These are phyloP conservation scores for Spizellomyces punctatus DNA, from an alignment of 192 early-diverging fungal species.

Conservation along the genomic window DNA sequence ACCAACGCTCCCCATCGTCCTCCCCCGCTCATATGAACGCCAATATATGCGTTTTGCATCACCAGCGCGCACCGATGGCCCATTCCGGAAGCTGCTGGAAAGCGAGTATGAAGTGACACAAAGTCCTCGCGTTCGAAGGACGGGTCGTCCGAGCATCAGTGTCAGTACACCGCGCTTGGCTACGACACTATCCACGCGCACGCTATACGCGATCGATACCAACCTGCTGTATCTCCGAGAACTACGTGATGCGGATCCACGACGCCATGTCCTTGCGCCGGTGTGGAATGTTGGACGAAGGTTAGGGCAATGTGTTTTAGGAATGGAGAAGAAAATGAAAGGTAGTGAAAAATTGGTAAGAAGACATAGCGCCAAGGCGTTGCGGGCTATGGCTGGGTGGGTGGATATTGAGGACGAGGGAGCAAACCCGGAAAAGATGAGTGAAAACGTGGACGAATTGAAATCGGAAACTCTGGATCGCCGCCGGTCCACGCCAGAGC, in stretches of 20 bases:
- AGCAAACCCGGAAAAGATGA: too few species aligned
- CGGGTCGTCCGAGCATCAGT: too few species aligned
- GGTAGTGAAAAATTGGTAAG: background rate
- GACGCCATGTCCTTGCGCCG: slow-evolving; percentile 17
- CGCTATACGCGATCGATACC: background rate
- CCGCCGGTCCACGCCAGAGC: too few species aligned
- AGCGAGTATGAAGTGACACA: background rate
- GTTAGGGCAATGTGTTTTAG: background rate
- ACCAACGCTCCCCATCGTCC: background rate
- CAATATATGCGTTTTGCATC: slow-evolving; percentile 34
- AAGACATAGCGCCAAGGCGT: background rate
- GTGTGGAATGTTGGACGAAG: slow-evolving; percentile 4
- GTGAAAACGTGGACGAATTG: too few species aligned
- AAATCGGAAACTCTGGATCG: too few species aligned
- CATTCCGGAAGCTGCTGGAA: slow-evolving; percentile 14
- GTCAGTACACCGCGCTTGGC: too few species aligned
- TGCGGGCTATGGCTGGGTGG: slow-evolving; percentile 2
- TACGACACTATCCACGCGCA: background rate
- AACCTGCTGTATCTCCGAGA: slow-evolving; percentile 10
- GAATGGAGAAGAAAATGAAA: background rate
- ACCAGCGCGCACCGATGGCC: background rate
- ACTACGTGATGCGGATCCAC: slow-evolving; percentile 9
- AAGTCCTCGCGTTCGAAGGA: too few species aligned
- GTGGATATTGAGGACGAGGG: background rate
- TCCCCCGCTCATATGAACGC: slow-evolving; percentile 35